These are phyloP conservation scores for Neurospora terricola DNA, from an alignment of 495 filamentous ascomycete genomes.

Conservation along the genomic window DNA sequence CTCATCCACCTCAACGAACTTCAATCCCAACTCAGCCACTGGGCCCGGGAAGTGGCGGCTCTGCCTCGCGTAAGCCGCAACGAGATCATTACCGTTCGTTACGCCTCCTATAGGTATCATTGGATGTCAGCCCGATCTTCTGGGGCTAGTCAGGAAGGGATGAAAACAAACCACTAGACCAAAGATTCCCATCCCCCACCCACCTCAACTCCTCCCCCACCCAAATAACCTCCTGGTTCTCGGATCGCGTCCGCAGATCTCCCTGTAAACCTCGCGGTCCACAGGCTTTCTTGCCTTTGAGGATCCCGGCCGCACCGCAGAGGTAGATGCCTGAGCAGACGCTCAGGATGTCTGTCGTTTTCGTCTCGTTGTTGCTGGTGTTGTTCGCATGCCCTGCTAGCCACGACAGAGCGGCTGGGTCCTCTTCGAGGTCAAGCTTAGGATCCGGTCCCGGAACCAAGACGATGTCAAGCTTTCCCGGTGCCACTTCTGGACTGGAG, in stretches of 20 bases:
- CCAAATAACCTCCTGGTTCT: conserved; percentile 26
- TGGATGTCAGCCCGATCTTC: not conserved
- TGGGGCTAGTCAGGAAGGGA: not conserved
- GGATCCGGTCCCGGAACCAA: conserved; percentile 45
- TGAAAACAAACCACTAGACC: conserved; percentile 45
- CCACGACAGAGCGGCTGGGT: conserved; percentile 33
- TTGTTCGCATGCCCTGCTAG: conserved; percentile 29
- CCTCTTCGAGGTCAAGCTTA: conserved; percentile 8
- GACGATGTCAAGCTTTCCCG: conserved; percentile 43
- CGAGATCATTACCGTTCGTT: conserved; percentile 54
- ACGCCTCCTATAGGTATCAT: conserved; percentile 17
- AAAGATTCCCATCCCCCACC: conserved; percentile 48
- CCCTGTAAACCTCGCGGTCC: conserved; percentile 43
- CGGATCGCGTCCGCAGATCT: conserved; percentile 33
- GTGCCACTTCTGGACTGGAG: conserved; percentile 31
- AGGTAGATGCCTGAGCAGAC: conserved; percentile 46
- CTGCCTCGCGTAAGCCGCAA: conserved; percentile 42
- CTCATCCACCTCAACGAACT: conserved; percentile 41
- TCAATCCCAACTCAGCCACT: conserved; percentile 38
- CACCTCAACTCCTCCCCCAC: conserved; percentile 40
- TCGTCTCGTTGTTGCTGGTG: conserved; percentile 2
- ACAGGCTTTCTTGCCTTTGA: conserved; percentile 37
- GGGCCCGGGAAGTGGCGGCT: conserved; percentile 32
- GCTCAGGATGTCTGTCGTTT: conserved; percentile 36
- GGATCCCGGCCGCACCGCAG: conserved; percentile 39